Percentiles rank a stretch among this genome's conserved stretches.
Evolutionary conservation across 352 stramenopile species (phyloP).

Genomic region (Globisporangium rhizosaccharum): DNA sequence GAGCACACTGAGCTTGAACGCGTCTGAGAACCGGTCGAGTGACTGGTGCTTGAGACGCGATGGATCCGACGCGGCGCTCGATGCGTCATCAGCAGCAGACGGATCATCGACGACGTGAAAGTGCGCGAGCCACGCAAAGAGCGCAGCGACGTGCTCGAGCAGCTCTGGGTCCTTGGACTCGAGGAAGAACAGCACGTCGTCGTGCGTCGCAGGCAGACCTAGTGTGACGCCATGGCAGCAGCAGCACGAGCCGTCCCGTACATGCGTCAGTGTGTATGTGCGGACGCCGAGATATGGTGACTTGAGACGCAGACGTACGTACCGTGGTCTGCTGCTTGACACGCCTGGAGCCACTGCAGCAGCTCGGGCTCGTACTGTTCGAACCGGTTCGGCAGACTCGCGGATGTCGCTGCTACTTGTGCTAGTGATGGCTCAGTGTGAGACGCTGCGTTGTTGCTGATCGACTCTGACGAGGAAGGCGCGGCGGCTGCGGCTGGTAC

Average conservation of each 20-base stretch:
- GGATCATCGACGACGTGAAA: slow-evolving; percentile 33
- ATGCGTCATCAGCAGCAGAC: slow-evolving; percentile 12
- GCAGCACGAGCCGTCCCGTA: too few species aligned
- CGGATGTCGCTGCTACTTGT: neutral
- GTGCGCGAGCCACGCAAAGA: slow-evolving; percentile 59
- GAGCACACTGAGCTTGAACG: slow-evolving; percentile 15
- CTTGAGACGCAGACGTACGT: neutral
- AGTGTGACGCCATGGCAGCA: neutral
- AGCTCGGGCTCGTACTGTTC: slow-evolving; percentile 46
- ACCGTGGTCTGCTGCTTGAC: slow-evolving; percentile 23
- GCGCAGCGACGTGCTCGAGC: slow-evolving; percentile 33
- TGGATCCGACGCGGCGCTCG: neutral
- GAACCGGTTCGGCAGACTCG: slow-evolving; percentile 10
- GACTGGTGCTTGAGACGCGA: neutral
- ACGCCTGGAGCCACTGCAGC: slow-evolving; percentile 39
- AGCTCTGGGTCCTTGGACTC: slow-evolving; percentile 52
- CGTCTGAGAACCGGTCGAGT: slow-evolving; percentile 8
- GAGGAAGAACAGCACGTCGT: slow-evolving; percentile 68
- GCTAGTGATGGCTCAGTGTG: neutral
- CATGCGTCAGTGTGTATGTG: neutral
- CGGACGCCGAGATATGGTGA: neutral
- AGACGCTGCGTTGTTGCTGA: neutral
- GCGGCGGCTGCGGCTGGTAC: too few species aligned
- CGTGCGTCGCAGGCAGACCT: slow-evolving; percentile 22
- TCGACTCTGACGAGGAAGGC: too few species aligned